phyloP scores from a whole-genome alignment of 2,329 filamentous ascomycete species.

The Fusarium dlaminii region DNA sequence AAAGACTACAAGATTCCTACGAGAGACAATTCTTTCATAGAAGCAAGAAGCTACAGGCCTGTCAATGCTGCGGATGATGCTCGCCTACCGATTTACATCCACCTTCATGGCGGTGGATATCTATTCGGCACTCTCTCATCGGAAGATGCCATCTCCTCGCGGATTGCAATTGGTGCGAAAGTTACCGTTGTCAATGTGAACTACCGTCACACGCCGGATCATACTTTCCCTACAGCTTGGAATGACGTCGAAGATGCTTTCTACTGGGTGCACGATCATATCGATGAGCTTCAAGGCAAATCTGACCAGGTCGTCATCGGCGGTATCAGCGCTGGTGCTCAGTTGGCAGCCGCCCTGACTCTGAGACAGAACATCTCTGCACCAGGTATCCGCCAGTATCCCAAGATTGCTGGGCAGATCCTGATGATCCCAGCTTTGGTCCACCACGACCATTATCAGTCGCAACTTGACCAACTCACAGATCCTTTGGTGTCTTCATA shows the following conservation, averaged over 20 bases:
- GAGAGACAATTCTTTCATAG: constrained; percentile 15
- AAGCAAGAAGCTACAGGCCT: constrained; percentile 29
- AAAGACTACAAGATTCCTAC: constrained; percentile 43
- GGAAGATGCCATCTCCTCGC: constrained; percentile 62
- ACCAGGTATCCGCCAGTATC: constrained; percentile 20
- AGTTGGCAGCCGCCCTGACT: constrained; percentile 52
- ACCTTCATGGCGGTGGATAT: constrained; percentile 66
- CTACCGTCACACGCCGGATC: constrained; percentile 67
- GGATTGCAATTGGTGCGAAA: constrained; percentile 53
- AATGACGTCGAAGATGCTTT: constrained; percentile 64
- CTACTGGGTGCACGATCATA: constrained; percentile 57
- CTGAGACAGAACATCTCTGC: constrained; percentile 49
- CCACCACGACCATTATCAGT: constrained; percentile 18
- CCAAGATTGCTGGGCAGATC: constrained; percentile 58
- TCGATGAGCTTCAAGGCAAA: constrained; percentile 13
- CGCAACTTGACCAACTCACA: constrained; percentile 48
- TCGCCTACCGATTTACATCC: constrained; percentile 59
- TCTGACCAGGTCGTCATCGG: constrained; percentile 52
- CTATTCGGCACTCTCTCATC: constrained; percentile 61
- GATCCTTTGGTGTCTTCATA: constrained; percentile 53
- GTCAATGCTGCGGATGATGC: constrained; percentile 37
- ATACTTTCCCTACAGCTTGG: constrained; percentile 61
- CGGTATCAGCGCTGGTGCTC: constrained; percentile 58
- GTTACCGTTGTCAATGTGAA: constrained; percentile 64
- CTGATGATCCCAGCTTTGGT: constrained; percentile 59